A percentile compares a stretch with the other conserved stretches of the same genome.
phyloP scores from a whole-genome alignment of 805 yeast genomes.

The Tetrapisispora phaffii region DNA sequence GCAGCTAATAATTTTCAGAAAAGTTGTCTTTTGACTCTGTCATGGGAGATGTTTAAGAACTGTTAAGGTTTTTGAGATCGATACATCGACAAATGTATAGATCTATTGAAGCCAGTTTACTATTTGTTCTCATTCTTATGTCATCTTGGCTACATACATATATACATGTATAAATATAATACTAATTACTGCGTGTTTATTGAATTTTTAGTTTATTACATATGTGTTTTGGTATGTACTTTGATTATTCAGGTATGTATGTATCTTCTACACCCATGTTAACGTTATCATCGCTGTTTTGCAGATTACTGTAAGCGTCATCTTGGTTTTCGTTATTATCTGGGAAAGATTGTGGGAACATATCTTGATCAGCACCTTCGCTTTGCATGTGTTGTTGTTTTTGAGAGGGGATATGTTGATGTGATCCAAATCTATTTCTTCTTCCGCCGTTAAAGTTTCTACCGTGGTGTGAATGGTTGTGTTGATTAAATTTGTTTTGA shows the following conservation, averaged over 20 bases:
- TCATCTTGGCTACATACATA: too few species aligned
- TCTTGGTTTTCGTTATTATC: not conserved
- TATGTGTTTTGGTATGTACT: not conserved
- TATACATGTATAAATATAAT: too few species aligned
- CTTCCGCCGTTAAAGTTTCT: conserved; percentile 6
- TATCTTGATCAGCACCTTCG: not conserved
- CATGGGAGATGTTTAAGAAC: too few species aligned
- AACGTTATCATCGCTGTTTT: not conserved
- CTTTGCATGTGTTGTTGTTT: conserved; percentile 1
- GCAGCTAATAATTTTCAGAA: too few species aligned
- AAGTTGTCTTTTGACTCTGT: not conserved
- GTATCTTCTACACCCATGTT: conserved; percentile 5
- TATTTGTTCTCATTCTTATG: too few species aligned
- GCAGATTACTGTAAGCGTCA: not conserved
- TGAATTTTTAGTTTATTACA: not conserved
- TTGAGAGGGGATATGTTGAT: too few species aligned
- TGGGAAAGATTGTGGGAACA: not conserved
- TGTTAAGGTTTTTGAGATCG: too few species aligned
- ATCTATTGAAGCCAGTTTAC: too few species aligned
- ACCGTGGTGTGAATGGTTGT: conserved; percentile 1
- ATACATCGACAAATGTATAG: too few species aligned
- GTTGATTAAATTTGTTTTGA: not conserved
- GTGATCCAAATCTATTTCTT: conserved; percentile 9
- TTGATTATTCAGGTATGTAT: conserved; percentile 5
- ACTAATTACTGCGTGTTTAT: not conserved